A percentile compares a stretch with the other conserved stretches of the same genome.
These are phyloP conservation scores for Umbellularia californica DNA, from an alignment of 164 flowering plant genomes.

Conservation along the genomic window DNA sequence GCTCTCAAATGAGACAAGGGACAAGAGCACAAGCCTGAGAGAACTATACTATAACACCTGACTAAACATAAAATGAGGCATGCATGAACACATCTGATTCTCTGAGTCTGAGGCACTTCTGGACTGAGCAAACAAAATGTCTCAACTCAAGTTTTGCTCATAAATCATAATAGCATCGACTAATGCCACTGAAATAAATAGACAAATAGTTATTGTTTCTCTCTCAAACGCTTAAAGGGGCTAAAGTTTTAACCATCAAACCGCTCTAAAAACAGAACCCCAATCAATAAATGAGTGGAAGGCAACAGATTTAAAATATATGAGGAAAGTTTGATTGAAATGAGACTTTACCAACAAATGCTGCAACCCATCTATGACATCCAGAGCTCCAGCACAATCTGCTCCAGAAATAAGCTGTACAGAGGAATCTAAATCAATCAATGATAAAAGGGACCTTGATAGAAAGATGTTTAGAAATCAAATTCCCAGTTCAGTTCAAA, in stretches of 20 bases:
- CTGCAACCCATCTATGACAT: conserved; percentile 86
- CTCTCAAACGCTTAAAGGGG: not conserved
- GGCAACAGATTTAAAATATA: not conserved
- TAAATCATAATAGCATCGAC: not conserved
- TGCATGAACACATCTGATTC: too few relatives aligned
- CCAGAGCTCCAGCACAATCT: conserved; percentile 99
- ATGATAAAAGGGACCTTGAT: too few relatives aligned
- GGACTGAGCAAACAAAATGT: not conserved
- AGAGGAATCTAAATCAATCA: conserved; percentile 21
- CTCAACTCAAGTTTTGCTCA: not conserved
- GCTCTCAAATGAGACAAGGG: too few relatives aligned
- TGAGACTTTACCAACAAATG: conserved; percentile 61
- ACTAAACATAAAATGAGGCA: too few relatives aligned
- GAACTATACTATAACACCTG: too few relatives aligned
- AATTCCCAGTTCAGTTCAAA: too few relatives aligned
- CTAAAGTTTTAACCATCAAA: not conserved
- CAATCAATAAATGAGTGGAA: not conserved
- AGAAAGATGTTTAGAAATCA: too few relatives aligned
- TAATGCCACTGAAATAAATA: not conserved
- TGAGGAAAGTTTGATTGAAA: not conserved
- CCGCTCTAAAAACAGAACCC: not conserved
- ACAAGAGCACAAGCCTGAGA: too few relatives aligned
- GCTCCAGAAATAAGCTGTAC: conserved; percentile 88
- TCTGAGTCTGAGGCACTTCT: not conserved
- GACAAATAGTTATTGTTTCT: not conserved